A percentile compares a stretch with the other conserved stretches of the same genome.
phyloP scores from a whole-genome alignment of 495 filamentous ascomycete genomes.

The Podospora bellae-mahoneyi region DNA sequence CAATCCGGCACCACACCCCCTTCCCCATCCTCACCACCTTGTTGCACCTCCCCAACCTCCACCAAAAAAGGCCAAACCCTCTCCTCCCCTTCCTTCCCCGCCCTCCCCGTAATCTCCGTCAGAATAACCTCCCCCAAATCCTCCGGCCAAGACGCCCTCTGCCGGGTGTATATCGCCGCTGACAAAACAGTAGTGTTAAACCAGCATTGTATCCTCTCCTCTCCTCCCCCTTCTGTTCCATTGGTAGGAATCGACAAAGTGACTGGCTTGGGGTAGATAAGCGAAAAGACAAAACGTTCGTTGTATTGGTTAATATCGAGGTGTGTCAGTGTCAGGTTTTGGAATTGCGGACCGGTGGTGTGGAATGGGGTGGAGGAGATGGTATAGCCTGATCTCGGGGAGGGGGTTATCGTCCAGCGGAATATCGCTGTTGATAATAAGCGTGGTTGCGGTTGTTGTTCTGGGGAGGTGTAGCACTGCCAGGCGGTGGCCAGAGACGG shows the following conservation, averaged over 20 bases:
- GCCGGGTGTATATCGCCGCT: constrained; percentile 53
- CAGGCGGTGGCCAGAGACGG: constrained; percentile 33
- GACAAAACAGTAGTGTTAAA: constrained; percentile 50
- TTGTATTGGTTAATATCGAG: constrained; percentile 63
- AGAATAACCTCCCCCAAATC: not conserved
- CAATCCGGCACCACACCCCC: constrained; percentile 8
- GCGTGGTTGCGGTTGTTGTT: not conserved
- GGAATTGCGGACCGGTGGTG: constrained; percentile 63
- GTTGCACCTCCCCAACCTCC: constrained; percentile 42
- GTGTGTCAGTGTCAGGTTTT: constrained; percentile 76
- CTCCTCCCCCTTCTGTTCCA: not conserved
- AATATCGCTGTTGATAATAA: constrained; percentile 39
- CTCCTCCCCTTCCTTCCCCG: not conserved
- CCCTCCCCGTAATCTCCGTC: not conserved
- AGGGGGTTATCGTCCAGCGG: constrained; percentile 52
- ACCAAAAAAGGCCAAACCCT: constrained; percentile 48
- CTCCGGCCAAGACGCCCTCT: constrained; percentile 25
- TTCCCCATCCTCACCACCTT: constrained; percentile 38
- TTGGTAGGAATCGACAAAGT: constrained; percentile 29
- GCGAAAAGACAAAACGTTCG: constrained; percentile 52
- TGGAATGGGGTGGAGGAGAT: constrained; percentile 45
- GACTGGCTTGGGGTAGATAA: constrained; percentile 43
- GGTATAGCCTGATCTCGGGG: constrained; percentile 27
- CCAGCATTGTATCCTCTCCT: constrained; percentile 40
- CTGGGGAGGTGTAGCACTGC: constrained; percentile 51